Percentiles rank a stretch among this genome's conserved stretches.
These are phyloP conservation scores for Fagopyrum tataricum DNA, from an alignment of 148 eudicot species.

Conservation along the genomic window DNA sequence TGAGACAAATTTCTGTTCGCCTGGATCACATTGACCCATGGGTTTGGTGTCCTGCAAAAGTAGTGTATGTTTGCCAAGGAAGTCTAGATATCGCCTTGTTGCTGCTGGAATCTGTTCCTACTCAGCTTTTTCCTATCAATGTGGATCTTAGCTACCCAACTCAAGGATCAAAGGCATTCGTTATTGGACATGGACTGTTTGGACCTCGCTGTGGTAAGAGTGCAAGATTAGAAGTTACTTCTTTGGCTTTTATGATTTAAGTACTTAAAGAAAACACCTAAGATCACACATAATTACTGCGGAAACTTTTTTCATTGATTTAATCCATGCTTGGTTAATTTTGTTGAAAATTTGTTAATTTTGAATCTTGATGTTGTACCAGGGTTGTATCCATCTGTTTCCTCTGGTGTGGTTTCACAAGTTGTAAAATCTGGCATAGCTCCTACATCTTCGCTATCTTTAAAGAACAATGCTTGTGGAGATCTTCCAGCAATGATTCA, in stretches of 20 bases:
- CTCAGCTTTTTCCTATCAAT: conserved; percentile 52
- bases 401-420: conserved; percentile 78
- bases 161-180: conserved; percentile 73
- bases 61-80: conserved; percentile 77
- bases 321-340: not conserved
- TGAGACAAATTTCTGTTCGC: conserved; percentile 56
- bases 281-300: not conserved
- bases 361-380: conserved; percentile 15
- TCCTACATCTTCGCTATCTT: conserved; percentile 17
- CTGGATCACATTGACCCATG: conserved; percentile 60
- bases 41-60: conserved; percentile 75
- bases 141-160: conserved; percentile 54
- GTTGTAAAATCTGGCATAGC: conserved; percentile 53
- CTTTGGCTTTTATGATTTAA: not conserved
- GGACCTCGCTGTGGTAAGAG: conserved; percentile 85
- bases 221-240: conserved; percentile 28
- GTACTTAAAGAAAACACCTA: not conserved
- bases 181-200: conserved; percentile 87
- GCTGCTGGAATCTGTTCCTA: conserved; percentile 65
- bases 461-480: conserved; percentile 13
- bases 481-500: conserved; percentile 78
- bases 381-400: conserved; percentile 75
- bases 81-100: conserved; percentile 75
- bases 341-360: not conserved
- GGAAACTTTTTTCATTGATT: not conserved